A percentile compares a stretch with the other conserved stretches of the same genome.
These are phyloP conservation scores for Colletotrichum neosansevieriae DNA, from an alignment of 2,329 filamentous ascomycete genomes.

Conservation along the genomic window DNA sequence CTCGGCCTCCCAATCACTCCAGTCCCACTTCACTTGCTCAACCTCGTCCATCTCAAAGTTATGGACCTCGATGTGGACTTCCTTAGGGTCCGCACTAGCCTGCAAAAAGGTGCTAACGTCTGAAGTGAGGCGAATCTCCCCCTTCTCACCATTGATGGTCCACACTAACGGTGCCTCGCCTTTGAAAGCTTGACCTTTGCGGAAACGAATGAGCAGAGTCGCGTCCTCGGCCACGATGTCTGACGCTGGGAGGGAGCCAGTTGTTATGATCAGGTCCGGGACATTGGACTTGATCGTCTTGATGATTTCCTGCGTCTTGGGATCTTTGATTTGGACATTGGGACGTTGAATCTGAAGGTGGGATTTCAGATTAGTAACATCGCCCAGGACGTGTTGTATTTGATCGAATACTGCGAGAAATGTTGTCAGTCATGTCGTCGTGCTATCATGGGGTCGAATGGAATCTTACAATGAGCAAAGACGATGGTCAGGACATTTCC, in stretches of 20 bases:
- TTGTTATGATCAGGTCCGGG: conserved; percentile 47
- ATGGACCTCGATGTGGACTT: conserved; percentile 62
- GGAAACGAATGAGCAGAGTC: conserved; percentile 57
- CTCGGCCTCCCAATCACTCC: conserved; percentile 60
- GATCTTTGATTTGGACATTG: conserved; percentile 6
- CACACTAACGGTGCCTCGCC: conserved; percentile 60
- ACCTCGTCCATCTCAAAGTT: conserved; percentile 60
- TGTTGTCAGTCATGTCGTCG: not conserved
- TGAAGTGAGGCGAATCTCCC: conserved; percentile 53
- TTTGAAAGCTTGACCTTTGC: conserved; percentile 62
- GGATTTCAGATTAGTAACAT: not conserved
- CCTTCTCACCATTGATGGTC: conserved; percentile 64
- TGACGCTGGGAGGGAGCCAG: conserved; percentile 52
- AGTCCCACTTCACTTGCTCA: conserved; percentile 57
- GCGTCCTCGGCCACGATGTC: conserved; percentile 48
- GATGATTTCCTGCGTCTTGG: conserved; percentile 1
- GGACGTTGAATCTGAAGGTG: conserved; percentile 50
- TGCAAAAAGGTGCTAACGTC: conserved; percentile 40
- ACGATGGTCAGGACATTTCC: conserved; percentile 59
- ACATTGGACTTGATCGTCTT: conserved; percentile 40
- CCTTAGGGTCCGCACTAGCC: conserved; percentile 50
- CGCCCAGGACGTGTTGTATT: conserved; percentile 25
- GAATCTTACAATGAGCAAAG: conserved; percentile 49
- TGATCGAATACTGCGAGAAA: conserved; percentile 1
- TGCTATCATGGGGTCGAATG: rapidly evolving